Evolutionary conservation across 169 alveolate genomes (phyloP).

Genomic region (Amoebophrya sp.): DNA sequence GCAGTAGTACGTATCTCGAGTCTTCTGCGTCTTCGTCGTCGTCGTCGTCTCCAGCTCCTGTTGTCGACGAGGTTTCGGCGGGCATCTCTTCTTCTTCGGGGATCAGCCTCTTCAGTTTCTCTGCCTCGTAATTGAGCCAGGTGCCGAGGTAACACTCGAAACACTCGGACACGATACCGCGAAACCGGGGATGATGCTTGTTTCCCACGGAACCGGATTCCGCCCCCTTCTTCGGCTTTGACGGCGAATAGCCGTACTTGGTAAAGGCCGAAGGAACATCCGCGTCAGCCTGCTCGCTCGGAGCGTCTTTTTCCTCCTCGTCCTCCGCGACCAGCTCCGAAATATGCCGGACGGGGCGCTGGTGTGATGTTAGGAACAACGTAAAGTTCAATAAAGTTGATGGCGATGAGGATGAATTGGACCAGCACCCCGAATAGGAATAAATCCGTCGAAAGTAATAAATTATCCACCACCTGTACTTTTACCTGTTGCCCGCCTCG

Average conservation of each 20-base stretch:
- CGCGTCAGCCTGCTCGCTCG: neutral
- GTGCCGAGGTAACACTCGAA: conserved; percentile 5
- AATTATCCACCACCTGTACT: too few species aligned
- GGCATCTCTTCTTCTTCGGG: neutral
- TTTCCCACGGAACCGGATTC: too few species aligned
- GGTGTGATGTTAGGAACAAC: too few species aligned
- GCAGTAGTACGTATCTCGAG: too few species aligned
- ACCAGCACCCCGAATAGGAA: too few species aligned
- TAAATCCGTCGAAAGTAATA: too few species aligned
- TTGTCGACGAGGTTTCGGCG: too few species aligned
- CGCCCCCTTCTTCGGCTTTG: too few species aligned
- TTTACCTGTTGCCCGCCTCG: too few species aligned
- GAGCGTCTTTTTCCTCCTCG: neutral
- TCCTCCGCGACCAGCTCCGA: neutral
- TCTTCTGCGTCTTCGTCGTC: neutral
- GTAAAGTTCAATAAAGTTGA: too few species aligned
- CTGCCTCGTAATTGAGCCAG: neutral
- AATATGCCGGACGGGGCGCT: neutral
- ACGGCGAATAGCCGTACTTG: neutral
- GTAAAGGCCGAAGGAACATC: neutral
- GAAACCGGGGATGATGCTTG: neutral
- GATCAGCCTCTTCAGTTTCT: neutral
- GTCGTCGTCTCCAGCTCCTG: neutral
- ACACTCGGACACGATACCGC: conserved; percentile 10
- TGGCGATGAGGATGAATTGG: too few species aligned